Base-by-base conservation (phyloP, 2,329 filamentous ascomycete species). In the Pseudogymnoascus sp. region DNA sequence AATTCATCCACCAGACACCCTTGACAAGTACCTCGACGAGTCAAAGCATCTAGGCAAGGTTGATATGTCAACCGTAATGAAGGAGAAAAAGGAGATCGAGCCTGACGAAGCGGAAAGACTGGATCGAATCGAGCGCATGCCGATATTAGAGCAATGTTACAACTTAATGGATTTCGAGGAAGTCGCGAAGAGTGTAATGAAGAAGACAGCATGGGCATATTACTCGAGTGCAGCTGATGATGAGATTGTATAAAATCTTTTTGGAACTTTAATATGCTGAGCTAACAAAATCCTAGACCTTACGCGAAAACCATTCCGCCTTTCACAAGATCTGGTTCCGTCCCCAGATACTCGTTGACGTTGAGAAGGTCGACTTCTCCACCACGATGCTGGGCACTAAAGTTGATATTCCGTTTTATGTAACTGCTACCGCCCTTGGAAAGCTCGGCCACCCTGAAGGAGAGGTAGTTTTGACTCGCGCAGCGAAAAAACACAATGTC, bases 291-390 rank as follows among this genome's bases (percentile, higher is more conserved):
- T 14, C 46, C 1, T 68, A 96, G 89, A 97, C 95, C 0, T 82
- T 97, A 81, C 87, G 93, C 68, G 93, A 97, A 77, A 99, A 99
- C 78, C 93, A 97, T 78, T 86, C 84, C 53, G 95, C 95, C 53
- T 97, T 92, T 79, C 95, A 99, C 79, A 92, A 96, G 75, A 96
- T 97, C 77, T 88, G 93, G 92, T 97, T 99, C 80, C 86, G 95
- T 21, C 95, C 95, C 3, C 88, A 87, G 66, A 80, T 99, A 63
- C 86, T 99, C 63, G 85, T 96, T 62, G 88, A 99, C 72, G 95
- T 99, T 36, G 90, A 93, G 74, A 83, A 90, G 23, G 84, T 99
- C 65, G 91, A 97, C 75, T 86, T 90, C 73, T 86, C 85, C 36
- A 97, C 93, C 23, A 96, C 89, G 1, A 97, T 99, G 93, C 88